Conservation (phyloP, 1,139 yeast genomes). For the Suzukiozyma palmioleophila region DNA sequence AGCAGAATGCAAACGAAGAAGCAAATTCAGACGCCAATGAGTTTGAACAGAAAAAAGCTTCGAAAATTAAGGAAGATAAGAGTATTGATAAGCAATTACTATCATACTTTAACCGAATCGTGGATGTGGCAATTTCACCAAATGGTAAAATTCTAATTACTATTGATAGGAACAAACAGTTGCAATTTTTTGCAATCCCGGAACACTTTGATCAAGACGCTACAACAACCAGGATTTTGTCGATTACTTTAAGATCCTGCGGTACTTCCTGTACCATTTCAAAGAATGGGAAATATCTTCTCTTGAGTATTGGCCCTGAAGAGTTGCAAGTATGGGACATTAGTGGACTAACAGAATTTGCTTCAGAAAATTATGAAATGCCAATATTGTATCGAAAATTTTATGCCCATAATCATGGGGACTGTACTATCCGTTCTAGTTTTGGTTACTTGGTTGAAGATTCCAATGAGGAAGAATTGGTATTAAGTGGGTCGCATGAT, state of each 20-base stretch:
- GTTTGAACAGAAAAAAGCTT: constrained; percentile 10
- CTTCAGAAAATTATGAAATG: constrained; percentile 13
- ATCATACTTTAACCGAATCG: constrained; percentile 46
- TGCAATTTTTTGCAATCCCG: constrained; percentile 49
- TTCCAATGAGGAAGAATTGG: constrained; percentile 56
- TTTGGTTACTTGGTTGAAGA: constrained; percentile 52
- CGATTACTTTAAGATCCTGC: constrained; percentile 32
- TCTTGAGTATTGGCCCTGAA: constrained; percentile 70
- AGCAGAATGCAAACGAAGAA: constrained; percentile 12
- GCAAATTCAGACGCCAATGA: constrained; percentile 37
- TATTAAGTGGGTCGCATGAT: constrained; percentile 81
- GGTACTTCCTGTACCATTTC: constrained; percentile 41
- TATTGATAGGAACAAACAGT: constrained; percentile 56
- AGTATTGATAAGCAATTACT: constrained; percentile 12
- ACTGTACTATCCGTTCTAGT: constrained; percentile 70
- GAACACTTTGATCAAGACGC: constrained; percentile 29
- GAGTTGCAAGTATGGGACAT: constrained; percentile 79
- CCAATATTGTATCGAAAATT: constrained; percentile 55
- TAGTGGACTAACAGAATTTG: constrained; percentile 13
- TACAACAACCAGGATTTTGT: constrained; percentile 31
- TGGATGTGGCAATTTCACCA: constrained; percentile 60
- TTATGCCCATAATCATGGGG: constrained; percentile 68
- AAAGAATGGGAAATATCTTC: constrained; percentile 42
- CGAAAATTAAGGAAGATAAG: constrained; percentile 1
- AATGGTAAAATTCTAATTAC: constrained; percentile 61